phyloP scores from a whole-genome alignment of 1,139 yeast species.

The Saccharomyces hybrid region DNA sequence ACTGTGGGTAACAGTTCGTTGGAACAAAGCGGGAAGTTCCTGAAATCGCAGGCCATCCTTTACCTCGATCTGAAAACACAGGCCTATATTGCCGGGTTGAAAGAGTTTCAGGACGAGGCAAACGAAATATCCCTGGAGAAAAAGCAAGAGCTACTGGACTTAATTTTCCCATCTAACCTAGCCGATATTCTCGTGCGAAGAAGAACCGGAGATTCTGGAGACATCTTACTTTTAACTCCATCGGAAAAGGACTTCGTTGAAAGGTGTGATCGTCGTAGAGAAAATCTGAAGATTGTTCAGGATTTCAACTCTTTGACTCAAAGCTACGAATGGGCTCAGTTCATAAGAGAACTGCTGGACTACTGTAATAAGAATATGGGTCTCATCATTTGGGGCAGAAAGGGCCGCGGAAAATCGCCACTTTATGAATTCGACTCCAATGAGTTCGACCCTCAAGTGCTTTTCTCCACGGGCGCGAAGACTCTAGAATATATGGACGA shows the following conservation, averaged over 20 bases:
- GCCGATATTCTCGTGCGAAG: slow-evolving; percentile 47
- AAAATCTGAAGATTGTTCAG: slow-evolving; percentile 45
- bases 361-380: slow-evolving; percentile 73
- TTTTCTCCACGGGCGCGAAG: slow-evolving; percentile 20
- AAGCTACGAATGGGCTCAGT: slow-evolving; percentile 67
- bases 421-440: slow-evolving; percentile 19
- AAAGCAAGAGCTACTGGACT: slow-evolving; percentile 62
- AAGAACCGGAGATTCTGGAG: slow-evolving; percentile 36
- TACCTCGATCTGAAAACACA: slow-evolving; percentile 87
- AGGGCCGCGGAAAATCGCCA: slow-evolving; percentile 36
- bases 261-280: slow-evolving; percentile 62
- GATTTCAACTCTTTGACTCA: slow-evolving; percentile 46
- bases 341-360: slow-evolving; percentile 66
- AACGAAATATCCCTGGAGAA: slow-evolving; percentile 30
- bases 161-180: slow-evolving; percentile 64
- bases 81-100: slow-evolving; percentile 83
- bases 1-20: slow-evolving; percentile 6
- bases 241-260: slow-evolving; percentile 30
- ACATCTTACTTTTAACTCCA: slow-evolving; percentile 17
- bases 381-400: slow-evolving; percentile 61
- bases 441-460: slow-evolving; percentile 21
- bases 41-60: slow-evolving; percentile 73
- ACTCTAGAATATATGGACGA: not conserved
- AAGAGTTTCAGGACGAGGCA: slow-evolving; percentile 50
- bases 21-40: slow-evolving; percentile 40